Conservation (phyloP, 306 rosid species). For the Ochetophila trinervis region DNA sequence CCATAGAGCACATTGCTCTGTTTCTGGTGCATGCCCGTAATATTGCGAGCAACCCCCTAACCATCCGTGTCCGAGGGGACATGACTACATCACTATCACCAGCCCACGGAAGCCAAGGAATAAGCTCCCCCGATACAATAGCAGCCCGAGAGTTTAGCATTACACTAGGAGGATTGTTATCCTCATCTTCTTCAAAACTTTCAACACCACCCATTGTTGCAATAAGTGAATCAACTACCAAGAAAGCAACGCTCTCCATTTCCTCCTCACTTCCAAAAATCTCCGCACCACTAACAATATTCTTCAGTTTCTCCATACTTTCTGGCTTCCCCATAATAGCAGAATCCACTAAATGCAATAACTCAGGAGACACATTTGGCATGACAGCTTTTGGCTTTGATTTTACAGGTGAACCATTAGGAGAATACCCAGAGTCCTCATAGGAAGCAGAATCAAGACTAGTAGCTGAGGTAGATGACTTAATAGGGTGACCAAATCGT, state of each 20-base stretch:
- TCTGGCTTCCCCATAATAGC: slow-evolving; percentile 99
- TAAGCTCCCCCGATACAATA: slow-evolving; percentile 84
- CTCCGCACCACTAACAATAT: slow-evolving; percentile 77
- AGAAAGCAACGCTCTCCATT: slow-evolving; percentile 60
- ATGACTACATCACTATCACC: slow-evolving; percentile 66
- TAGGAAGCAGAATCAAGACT: slow-evolving; percentile 50
- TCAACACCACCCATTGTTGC: slow-evolving; percentile 99
- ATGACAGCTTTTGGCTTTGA: slow-evolving; percentile 51
- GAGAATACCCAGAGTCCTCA: slow-evolving; percentile 47
- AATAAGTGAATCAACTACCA: slow-evolving; percentile 92
- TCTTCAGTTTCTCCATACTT: slow-evolving; percentile 81
- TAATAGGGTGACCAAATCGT: slow-evolving; percentile 35
- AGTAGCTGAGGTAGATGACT: slow-evolving; percentile 44
- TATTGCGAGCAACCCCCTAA: slow-evolving; percentile 92
- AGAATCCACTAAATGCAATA: slow-evolving; percentile 92
- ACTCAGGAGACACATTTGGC: slow-evolving; percentile 80
- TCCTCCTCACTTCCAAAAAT: slow-evolving; percentile 68
- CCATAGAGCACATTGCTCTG: slow-evolving; percentile 95
- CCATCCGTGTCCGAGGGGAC: slow-evolving; percentile 97
- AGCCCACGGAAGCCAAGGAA: slow-evolving; percentile 90
- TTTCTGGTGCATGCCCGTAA: slow-evolving; percentile 94
- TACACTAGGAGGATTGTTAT: slow-evolving; percentile 92
- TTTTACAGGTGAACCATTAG: slow-evolving; percentile 56
- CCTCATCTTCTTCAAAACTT: slow-evolving; percentile 92
- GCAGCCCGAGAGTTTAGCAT: slow-evolving; percentile 98